phyloP scores from a whole-genome alignment of 768 basidiomycete genomes.

The Suillus fuscotomentosus region DNA sequence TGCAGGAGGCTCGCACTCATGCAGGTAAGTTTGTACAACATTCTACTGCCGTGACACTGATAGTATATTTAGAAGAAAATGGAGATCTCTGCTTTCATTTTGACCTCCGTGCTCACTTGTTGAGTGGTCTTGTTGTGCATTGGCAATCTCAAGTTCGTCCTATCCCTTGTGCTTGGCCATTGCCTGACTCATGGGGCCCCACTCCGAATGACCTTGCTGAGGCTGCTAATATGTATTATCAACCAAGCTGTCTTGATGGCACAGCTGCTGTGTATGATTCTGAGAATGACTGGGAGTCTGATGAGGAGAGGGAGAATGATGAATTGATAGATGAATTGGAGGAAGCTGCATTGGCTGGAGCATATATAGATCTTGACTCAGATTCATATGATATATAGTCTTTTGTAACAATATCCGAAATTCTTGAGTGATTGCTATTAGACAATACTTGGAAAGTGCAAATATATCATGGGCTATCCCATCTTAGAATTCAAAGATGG shows the following conservation, averaged over 20 bases:
- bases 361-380: not conserved
- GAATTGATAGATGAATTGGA: not conserved
- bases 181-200: not conserved
- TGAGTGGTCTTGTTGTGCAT: not conserved
- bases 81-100: not conserved
- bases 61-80: not conserved
- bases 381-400: not conserved
- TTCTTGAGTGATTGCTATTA: not conserved
- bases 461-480: not conserved
- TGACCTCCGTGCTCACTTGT: not conserved
- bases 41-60: not conserved
- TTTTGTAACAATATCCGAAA: not conserved
- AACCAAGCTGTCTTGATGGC: not conserved
- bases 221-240: not conserved
- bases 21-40: constrained; percentile 8
- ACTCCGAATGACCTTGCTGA: not conserved
- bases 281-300: not conserved
- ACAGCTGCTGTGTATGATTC: not conserved
- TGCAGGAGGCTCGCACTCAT: not conserved
- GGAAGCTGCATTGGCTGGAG: not conserved
- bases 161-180: not conserved
- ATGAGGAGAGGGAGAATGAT: not conserved
- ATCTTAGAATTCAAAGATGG: not conserved
- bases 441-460: not conserved
- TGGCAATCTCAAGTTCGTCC: not conserved